A percentile compares a stretch with the other conserved stretches of the same genome.
phyloP scores from a whole-genome alignment of 768 basidiomycete genomes.

The Lactarius pseudohatsudake region DNA sequence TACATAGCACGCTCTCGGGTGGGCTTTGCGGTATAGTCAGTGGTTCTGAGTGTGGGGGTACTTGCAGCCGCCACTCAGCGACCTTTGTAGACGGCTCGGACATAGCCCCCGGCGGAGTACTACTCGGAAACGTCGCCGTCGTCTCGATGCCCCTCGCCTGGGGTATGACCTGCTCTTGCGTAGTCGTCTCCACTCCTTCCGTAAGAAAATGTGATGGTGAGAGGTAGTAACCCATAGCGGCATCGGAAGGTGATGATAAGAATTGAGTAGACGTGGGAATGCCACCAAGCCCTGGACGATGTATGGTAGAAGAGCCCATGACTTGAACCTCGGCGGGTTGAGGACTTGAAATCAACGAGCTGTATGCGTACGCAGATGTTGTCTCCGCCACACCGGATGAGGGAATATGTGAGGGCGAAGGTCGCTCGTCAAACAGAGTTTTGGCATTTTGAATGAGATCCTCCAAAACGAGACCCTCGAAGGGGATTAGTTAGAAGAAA shows the following conservation, averaged over 20 bases:
- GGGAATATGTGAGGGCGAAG: rapidly evolving
- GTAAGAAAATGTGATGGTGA: background rate
- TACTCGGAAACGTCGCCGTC: background rate
- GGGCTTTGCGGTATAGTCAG: background rate
- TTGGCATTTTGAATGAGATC: background rate
- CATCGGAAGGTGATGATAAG: background rate
- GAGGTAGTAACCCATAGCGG: background rate
- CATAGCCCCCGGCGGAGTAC: background rate
- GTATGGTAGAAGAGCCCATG: background rate
- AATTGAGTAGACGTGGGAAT: background rate
- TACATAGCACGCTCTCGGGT: background rate
- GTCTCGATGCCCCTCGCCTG: background rate
- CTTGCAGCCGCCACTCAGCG: background rate
- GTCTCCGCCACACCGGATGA: too few relatives aligned
- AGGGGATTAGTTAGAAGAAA: background rate
- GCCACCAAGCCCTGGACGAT: background rate
- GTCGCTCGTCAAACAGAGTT: background rate
- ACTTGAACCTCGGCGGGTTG: background rate
- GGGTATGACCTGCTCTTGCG: background rate
- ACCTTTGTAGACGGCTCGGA: background rate
- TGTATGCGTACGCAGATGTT: background rate
- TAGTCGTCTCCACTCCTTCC: background rate
- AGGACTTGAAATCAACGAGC: background rate
- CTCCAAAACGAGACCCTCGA: background rate
- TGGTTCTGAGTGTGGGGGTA: background rate